These are phyloP conservation scores for Chrysochromulina parva DNA, from an alignment of 78 protist genomes.

Conservation along the genomic window DNA sequence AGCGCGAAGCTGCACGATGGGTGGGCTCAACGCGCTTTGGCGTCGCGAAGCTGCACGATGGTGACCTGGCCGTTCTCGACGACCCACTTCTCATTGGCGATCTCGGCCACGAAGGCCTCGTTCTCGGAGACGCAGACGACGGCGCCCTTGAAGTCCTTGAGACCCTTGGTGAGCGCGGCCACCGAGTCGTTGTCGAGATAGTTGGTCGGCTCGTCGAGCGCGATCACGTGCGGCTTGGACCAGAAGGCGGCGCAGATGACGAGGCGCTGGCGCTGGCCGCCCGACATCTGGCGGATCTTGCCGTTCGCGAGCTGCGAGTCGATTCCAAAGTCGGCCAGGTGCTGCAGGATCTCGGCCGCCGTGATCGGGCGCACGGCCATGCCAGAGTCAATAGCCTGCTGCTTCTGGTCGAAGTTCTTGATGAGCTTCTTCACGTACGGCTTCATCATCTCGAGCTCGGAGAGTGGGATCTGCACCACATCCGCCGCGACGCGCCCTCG, in stretches of 20 bases:
- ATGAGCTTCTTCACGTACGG: conserved; percentile 28
- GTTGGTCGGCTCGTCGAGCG: conserved; percentile 54
- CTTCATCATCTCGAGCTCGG: background rate
- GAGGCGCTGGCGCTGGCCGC: conserved; percentile 42
- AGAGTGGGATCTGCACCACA: background rate
- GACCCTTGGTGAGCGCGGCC: conserved; percentile 24
- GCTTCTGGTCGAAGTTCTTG: conserved; percentile 42
- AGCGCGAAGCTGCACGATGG: no score
- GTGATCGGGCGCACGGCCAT: conserved; percentile 41
- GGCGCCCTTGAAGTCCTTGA: conserved; percentile 12
- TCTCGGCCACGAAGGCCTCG: background rate
- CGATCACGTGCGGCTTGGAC: conserved; percentile 35
- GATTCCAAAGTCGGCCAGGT: conserved; percentile 36
- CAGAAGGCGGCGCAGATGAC: conserved; percentile 43
- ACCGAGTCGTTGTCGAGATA: conserved; percentile 46
- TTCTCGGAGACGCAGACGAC: background rate
- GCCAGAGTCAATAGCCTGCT: conserved; percentile 7
- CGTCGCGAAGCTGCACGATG: background rate
- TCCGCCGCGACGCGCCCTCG: background rate
- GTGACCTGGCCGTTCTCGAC: background rate
- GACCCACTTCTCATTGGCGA: conserved; percentile 4
- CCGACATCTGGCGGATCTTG: conserved; percentile 35
- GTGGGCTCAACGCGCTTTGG: background rate
- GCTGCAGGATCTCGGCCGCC: conserved; percentile 29
- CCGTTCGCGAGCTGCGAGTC: background rate